phyloP scores from a whole-genome alignment of 768 basidiomycete genomes.

The Rhodotorula toruloides region DNA sequence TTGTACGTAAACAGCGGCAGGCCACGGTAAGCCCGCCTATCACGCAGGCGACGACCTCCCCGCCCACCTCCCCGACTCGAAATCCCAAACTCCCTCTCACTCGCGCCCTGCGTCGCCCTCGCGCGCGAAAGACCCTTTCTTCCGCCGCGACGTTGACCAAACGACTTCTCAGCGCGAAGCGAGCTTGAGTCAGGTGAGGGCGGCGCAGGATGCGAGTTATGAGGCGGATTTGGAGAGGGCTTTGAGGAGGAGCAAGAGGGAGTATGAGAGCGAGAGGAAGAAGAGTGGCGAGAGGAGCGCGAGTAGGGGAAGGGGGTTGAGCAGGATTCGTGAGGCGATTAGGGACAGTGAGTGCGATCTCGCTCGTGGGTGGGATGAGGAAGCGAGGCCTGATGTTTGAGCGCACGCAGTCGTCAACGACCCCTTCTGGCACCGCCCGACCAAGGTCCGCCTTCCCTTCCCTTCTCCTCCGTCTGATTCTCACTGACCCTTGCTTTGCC shows the following conservation, averaged over 20 bases:
- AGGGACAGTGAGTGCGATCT: background rate
- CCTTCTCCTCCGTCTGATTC: no score
- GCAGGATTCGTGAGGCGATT: background rate
- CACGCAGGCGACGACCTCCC: background rate
- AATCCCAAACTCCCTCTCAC: background rate
- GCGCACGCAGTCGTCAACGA: background rate
- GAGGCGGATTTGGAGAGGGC: conserved; percentile 6
- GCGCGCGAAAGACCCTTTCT: conserved; percentile 7
- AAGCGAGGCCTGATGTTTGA: no score
- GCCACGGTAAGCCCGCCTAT: background rate
- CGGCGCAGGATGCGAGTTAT: conserved; percentile 6
- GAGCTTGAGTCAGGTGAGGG: background rate
- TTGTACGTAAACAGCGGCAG: background rate
- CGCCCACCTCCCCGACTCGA: background rate
- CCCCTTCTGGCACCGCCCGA: conserved; percentile 13
- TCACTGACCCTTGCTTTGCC: no score
- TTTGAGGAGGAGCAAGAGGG: background rate
- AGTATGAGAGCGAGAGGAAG: background rate
- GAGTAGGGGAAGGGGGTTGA: background rate
- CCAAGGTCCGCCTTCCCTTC: no score
- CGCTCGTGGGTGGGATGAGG: no score
- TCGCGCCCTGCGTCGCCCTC: background rate
- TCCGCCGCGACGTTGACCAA: background rate
- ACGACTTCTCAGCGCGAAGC: conserved; percentile 2
- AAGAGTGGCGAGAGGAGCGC: background rate